phyloP scores from a whole-genome alignment of 805 yeast species.

The Schwanniomyces vanrijiae region DNA sequence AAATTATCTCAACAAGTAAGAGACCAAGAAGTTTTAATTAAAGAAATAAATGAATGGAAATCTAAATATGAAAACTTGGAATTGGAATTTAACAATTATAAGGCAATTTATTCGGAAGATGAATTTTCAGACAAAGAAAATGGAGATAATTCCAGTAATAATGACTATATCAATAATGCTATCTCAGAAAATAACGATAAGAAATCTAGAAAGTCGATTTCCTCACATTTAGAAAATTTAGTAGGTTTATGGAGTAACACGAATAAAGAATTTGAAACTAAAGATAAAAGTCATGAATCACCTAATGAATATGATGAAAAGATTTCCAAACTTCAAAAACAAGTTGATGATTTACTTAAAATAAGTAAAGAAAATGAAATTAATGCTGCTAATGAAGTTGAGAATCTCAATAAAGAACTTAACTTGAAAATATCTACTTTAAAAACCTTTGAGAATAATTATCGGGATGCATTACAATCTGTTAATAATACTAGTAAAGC shows the following conservation, averaged over 20 bases:
- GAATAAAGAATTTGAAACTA: slow-evolving; percentile 8
- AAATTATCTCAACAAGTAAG: slow-evolving; percentile 40
- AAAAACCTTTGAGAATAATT: slow-evolving; percentile 57
- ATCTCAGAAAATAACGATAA: slow-evolving; percentile 20
- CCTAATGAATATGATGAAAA: slow-evolving; percentile 13
- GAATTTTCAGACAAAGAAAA: slow-evolving; percentile 28
- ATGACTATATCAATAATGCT: slow-evolving; percentile 20
- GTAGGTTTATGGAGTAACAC: slow-evolving; percentile 32
- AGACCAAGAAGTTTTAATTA: slow-evolving; percentile 44
- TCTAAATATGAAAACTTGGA: slow-evolving; percentile 43
- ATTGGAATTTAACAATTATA: slow-evolving; percentile 44
- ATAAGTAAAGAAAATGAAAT: slow-evolving; percentile 46
- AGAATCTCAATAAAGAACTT: slow-evolving; percentile 29
- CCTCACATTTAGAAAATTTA: slow-evolving; percentile 35
- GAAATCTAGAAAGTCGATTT: slow-evolving; percentile 27
- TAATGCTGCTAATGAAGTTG: slow-evolving; percentile 34
- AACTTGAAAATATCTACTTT: slow-evolving; percentile 27
- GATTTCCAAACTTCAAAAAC: slow-evolving; percentile 48
- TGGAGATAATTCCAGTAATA: slow-evolving; percentile 9
- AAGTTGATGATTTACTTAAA: slow-evolving; percentile 53
- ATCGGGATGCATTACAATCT: slow-evolving; percentile 68
- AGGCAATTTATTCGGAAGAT: slow-evolving; percentile 31
- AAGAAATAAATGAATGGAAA: slow-evolving; percentile 49
- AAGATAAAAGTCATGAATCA: slow-evolving; percentile 3
- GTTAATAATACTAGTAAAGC: slow-evolving; percentile 77